Percentiles rank a stretch among this genome's conserved stretches.
These are phyloP conservation scores for Trichaptum fuscoviolaceum DNA, from an alignment of 768 basidiomycete species.

Conservation along the genomic window DNA sequence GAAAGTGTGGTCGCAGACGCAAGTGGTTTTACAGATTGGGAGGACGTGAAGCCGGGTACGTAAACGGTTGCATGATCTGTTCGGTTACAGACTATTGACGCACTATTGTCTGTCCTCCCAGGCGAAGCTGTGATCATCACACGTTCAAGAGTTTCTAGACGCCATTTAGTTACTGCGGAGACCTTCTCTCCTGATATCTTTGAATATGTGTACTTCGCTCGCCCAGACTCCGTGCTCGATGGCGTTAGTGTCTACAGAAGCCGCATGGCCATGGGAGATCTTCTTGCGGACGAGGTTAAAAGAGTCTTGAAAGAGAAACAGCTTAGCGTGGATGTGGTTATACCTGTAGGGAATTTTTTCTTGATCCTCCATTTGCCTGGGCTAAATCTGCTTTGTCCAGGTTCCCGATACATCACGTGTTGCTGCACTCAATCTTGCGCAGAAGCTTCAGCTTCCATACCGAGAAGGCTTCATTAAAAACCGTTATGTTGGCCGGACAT, in stretches of 20 bases:
- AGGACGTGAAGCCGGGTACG: slow-evolving; percentile 86
- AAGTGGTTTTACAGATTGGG: slow-evolving; percentile 85
- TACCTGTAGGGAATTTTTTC: slow-evolving; percentile 56
- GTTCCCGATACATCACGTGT: slow-evolving; percentile 97
- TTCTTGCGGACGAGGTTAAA: slow-evolving; percentile 82
- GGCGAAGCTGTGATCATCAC: slow-evolving; percentile 98
- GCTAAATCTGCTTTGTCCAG: slow-evolving; percentile 28
- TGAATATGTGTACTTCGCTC: slow-evolving; percentile 97
- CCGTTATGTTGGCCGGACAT: slow-evolving; percentile 95
- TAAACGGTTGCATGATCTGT: slow-evolving; percentile 8
- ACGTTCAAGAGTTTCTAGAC: slow-evolving; percentile 64
- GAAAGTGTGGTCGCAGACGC: slow-evolving; percentile 98
- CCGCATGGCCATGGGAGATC: slow-evolving; percentile 99
- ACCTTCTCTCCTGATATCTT: slow-evolving; percentile 97
- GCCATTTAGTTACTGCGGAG: slow-evolving; percentile 62
- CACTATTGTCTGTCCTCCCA: slow-evolving; percentile 21
- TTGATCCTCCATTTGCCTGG: slow-evolving; percentile 1
- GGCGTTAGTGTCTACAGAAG: slow-evolving; percentile 96
- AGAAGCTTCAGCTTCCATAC: slow-evolving; percentile 84
- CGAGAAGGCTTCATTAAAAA: slow-evolving; percentile 99
- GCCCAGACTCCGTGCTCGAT: slow-evolving; percentile 96
- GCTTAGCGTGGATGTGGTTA: slow-evolving; percentile 88
- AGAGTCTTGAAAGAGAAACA: slow-evolving; percentile 62
- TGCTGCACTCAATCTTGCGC: slow-evolving; percentile 92
- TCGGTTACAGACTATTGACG: slow-evolving; percentile 8